Conservation (phyloP, 164 flowering plant species). For the Sextonia rubra region DNA sequence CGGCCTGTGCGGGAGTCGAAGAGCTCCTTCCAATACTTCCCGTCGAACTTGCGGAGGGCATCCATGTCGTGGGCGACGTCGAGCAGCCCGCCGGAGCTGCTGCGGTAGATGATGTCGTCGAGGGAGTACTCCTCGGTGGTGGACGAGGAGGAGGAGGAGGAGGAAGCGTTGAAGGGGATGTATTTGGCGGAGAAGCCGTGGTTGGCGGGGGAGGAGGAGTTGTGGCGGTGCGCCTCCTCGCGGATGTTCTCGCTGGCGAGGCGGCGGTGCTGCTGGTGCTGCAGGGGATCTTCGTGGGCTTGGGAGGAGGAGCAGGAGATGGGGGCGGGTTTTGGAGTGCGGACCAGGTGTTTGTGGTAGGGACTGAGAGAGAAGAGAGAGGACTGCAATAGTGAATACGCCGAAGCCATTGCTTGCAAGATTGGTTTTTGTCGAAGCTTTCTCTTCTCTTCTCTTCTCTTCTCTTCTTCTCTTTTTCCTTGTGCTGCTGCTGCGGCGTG, state of each 20-base stretch:
- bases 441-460: background rate
- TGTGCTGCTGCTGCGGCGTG: too few species aligned
- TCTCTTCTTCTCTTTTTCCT: background rate
- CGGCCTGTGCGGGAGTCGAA: conserved; percentile 82
- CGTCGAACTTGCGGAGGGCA: conserved; percentile 58
- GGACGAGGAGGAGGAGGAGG: conserved; percentile 27
- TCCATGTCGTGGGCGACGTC: conserved; percentile 82
- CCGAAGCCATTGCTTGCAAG: conserved; percentile 3
- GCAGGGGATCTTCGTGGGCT: background rate
- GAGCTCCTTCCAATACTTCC: conserved; percentile 62
- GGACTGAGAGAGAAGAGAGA: conserved; percentile 16
- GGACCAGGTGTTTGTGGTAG: conserved; percentile 9
- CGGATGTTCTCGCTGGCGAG: conserved; percentile 59
- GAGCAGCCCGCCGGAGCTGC: conserved; percentile 77
- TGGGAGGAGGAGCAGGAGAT: conserved; percentile 15
- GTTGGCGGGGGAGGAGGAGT: conserved; percentile 10
- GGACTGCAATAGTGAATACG: conserved; percentile 11
- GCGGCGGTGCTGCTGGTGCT: conserved; percentile 37
- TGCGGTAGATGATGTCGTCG: conserved; percentile 82
- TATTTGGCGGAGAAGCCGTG: conserved; percentile 73
- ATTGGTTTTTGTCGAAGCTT: too few species aligned
- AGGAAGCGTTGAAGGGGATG: conserved; percentile 64
- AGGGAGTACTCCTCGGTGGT: conserved; percentile 73
- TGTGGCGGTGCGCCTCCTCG: conserved; percentile 58
- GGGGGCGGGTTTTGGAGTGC: conserved; percentile 4